phyloP scores from a whole-genome alignment of 148 eudicot genomes.

The Nepenthes gracilis region DNA sequence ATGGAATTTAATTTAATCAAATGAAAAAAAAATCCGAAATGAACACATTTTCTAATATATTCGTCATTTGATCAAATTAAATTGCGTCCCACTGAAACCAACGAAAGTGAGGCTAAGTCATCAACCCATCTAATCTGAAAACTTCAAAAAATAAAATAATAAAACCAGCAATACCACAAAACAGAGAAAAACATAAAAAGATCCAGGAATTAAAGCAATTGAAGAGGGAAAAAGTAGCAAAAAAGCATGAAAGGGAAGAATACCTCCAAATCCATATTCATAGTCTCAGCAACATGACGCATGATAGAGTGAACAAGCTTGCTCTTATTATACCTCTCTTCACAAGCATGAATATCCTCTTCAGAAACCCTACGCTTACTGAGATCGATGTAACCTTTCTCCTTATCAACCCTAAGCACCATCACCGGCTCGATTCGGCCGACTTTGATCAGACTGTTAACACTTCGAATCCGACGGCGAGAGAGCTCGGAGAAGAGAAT shows the following conservation, averaged over 20 bases:
- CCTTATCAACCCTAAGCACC: constrained; percentile 82
- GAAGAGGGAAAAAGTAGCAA: background rate
- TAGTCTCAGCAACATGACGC: constrained; percentile 92
- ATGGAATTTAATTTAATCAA: too few species aligned
- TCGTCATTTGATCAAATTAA: too few species aligned
- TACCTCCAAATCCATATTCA: constrained; percentile 74
- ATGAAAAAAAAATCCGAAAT: too few species aligned
- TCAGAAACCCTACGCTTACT: constrained; percentile 89
- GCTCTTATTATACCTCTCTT: constrained; percentile 90
- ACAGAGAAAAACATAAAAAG: too few species aligned
- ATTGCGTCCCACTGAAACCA: too few species aligned
- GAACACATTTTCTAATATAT: too few species aligned
- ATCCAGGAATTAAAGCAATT: background rate
- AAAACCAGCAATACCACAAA: too few species aligned
- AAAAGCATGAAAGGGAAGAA: background rate
- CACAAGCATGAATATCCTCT: constrained; percentile 78
- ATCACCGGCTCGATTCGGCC: constrained; percentile 92
- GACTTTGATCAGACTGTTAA: constrained; percentile 80
- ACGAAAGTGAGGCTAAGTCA: too few species aligned
- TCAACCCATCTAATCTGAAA: too few species aligned
- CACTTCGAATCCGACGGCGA: constrained; percentile 80
- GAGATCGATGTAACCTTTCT: constrained; percentile 86
- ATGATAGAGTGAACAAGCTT: constrained; percentile 96
- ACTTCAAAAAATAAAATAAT: too few species aligned
- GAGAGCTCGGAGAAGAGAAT: constrained; percentile 90